These are phyloP conservation scores for Suhomyces emberorum DNA, from an alignment of 805 yeast genomes.

Conservation along the genomic window DNA sequence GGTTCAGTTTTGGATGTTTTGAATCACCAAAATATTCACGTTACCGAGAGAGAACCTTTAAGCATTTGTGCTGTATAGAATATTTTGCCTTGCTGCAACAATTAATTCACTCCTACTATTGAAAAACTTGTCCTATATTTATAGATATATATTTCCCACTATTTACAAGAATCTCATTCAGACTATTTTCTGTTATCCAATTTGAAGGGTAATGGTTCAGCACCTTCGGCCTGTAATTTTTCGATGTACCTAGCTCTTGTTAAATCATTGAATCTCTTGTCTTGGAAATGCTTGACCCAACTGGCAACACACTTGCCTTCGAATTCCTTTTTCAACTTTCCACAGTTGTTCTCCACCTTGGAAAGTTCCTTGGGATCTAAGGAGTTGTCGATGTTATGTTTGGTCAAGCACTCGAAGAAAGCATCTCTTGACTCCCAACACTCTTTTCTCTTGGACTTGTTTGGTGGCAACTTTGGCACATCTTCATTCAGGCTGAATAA, in stretches of 20 bases:
- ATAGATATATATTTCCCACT: no score
- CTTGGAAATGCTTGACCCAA: slow-evolving; percentile 89
- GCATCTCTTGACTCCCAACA: slow-evolving; percentile 92
- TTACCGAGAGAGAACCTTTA: slow-evolving; percentile 32
- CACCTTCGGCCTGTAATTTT: slow-evolving; percentile 71
- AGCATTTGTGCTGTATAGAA: slow-evolving; percentile 25
- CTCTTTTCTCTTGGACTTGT: slow-evolving; percentile 62
- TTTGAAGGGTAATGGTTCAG: slow-evolving; percentile 30
- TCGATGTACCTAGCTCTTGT: slow-evolving; percentile 64
- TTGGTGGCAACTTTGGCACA: slow-evolving; percentile 45
- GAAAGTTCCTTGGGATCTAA: slow-evolving; percentile 49
- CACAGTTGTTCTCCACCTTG: slow-evolving; percentile 56
- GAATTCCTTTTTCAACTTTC: slow-evolving; percentile 52
- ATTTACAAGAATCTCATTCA: no score
- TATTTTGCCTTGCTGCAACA: no score
- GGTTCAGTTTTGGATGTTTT: slow-evolving; percentile 42
- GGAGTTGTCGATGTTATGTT: slow-evolving; percentile 65
- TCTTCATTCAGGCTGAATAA: slow-evolving; percentile 39
- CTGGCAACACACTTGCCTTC: slow-evolving; percentile 75
- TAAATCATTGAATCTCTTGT: slow-evolving; percentile 76
- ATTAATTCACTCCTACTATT: no score
- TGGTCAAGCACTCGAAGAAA: slow-evolving; percentile 72
- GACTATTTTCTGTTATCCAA: slow-evolving; percentile 20
- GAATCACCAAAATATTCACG: slow-evolving; percentile 15
- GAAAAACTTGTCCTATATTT: no score